Evolutionary conservation across 2,329 filamentous ascomycete genomes (phyloP).

Genomic region (Sclerotinia spermophila): DNA sequence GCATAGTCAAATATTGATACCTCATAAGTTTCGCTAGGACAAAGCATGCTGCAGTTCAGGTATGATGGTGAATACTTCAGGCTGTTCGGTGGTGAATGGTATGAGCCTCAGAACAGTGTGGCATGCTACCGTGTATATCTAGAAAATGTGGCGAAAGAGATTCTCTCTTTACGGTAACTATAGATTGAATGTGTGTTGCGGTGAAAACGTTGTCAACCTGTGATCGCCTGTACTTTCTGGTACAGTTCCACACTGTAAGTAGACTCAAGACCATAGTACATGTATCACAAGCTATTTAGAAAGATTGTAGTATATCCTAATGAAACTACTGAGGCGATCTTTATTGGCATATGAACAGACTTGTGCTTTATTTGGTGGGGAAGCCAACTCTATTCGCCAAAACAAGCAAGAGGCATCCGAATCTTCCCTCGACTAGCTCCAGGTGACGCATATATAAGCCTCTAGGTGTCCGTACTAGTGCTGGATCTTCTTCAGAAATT

Average conservation of each 20-base stretch:
- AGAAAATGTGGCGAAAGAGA: not conserved
- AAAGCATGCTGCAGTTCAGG: not conserved
- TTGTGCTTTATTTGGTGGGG: not conserved
- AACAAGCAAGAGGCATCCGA: not conserved
- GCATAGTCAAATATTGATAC: not conserved
- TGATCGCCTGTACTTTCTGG: not conserved
- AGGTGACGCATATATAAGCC: not conserved
- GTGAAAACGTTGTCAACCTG: not conserved
- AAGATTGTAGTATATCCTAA: too few species aligned
- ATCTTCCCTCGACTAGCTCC: not conserved
- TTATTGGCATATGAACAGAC: not conserved
- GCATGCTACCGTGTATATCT: not conserved
- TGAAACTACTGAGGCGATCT: not conserved
- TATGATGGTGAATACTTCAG: not conserved
- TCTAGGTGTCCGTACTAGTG: not conserved
- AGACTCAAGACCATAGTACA: not conserved
- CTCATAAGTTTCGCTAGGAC: not conserved
- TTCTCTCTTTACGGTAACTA: not conserved
- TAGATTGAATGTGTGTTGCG: not conserved
- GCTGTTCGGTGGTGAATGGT: not conserved
- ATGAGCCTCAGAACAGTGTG: not conserved
- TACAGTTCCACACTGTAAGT: not conserved
- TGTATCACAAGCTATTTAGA: not conserved
- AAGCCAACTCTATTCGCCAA: not conserved
- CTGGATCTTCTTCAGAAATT: not conserved